Percentiles rank a stretch among this genome's conserved stretches.
Conservation (phyloP, 2,329 filamentous ascomycete species). For the Ceratocystiopsis sp. region DNA sequence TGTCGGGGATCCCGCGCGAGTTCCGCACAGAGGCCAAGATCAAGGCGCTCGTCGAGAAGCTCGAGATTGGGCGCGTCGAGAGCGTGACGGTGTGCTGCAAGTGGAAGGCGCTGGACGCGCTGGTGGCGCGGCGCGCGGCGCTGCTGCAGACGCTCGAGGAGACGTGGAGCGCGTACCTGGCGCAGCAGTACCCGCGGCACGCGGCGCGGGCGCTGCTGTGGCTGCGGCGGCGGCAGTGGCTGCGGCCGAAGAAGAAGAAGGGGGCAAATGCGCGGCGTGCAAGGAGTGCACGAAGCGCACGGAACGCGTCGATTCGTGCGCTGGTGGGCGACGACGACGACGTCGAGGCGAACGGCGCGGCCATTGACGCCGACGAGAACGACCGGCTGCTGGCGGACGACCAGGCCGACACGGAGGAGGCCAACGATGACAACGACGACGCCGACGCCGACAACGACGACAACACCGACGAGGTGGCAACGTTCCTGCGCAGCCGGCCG, state of each 20-base stretch:
- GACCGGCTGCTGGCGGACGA: slow-evolving; percentile 36
- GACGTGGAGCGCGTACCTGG: slow-evolving; percentile 64
- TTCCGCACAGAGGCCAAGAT: slow-evolving; percentile 69
- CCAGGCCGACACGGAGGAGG: slow-evolving; percentile 13
- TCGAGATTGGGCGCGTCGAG: slow-evolving; percentile 81
- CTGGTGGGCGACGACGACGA: background rate
- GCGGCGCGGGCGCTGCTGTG: slow-evolving; percentile 14
- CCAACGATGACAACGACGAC: slow-evolving; percentile 14
- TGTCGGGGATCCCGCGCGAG: slow-evolving; percentile 72
- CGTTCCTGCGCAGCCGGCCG: slow-evolving; percentile 37
- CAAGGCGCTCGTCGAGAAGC: slow-evolving; percentile 68
- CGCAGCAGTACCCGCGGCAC: slow-evolving; percentile 19
- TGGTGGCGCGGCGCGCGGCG: slow-evolving; percentile 49
- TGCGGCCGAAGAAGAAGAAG: slow-evolving; percentile 18
- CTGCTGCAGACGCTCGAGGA: slow-evolving; percentile 62
- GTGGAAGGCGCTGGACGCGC: slow-evolving; percentile 65
- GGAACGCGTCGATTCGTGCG: background rate
- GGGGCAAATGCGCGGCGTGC: too few species aligned
- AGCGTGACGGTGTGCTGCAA: slow-evolving; percentile 72
- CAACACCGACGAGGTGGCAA: background rate
- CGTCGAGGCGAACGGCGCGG: slow-evolving; percentile 2
- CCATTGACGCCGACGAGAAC: slow-evolving; percentile 35
- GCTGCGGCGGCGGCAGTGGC: slow-evolving; percentile 8
- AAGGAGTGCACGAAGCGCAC: background rate
- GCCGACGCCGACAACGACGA: slow-evolving; percentile 20